Conservation (phyloP, 331 rosid genomes). For the Arachis monticola region DNA sequence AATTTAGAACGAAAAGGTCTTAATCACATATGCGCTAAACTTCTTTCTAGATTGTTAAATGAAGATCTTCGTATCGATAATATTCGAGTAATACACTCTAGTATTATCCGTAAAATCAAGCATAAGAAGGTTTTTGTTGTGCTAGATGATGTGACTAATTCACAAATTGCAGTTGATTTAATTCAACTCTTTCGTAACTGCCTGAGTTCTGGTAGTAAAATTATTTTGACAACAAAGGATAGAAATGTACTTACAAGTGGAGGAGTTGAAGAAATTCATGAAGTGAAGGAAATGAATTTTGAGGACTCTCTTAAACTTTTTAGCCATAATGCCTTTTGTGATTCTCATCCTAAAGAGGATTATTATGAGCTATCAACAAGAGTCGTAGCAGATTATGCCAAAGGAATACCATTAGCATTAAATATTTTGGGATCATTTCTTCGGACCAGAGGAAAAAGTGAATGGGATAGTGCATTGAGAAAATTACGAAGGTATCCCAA, state of each 20-base stretch:
- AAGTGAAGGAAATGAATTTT: neutral
- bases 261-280: neutral
- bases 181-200: neutral
- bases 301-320: neutral
- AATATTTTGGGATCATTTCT: slow-evolving; percentile 14
- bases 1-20: too few relatives aligned
- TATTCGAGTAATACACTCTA: neutral
- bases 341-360: neutral
- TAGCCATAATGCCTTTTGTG: slow-evolving; percentile 3
- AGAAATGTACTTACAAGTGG: neutral
- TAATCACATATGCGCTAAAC: neutral
- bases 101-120: neutral
- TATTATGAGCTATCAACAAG: slow-evolving; percentile 6
- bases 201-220: slow-evolving; percentile 17
- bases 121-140: slow-evolving; percentile 11
- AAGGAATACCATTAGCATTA: slow-evolving; percentile 28
- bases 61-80: neutral
- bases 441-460: neutral
- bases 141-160: slow-evolving; percentile 27
- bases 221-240: slow-evolving; percentile 30
- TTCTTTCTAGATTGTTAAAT: neutral
- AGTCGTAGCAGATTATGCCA: neutral
- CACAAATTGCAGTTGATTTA: neutral
- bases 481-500: neutral
- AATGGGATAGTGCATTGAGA: slow-evolving; percentile 6